Evolutionary conservation across 257 asterid genomes (phyloP).

Genomic region (Ilex aquifolium): DNA sequence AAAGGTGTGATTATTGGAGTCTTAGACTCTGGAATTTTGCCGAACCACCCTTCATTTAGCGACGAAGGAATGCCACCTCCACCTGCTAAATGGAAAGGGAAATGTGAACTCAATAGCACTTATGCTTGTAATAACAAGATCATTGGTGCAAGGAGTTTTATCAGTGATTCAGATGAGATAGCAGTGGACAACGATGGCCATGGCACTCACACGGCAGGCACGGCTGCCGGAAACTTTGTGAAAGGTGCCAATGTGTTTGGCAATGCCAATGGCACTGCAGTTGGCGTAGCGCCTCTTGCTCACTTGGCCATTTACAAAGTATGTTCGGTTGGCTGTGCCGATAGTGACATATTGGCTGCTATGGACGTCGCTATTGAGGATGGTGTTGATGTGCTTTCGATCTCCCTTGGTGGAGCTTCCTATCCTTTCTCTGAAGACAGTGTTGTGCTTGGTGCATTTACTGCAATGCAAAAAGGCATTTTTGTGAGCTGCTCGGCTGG

Average conservation of each 20-base stretch:
- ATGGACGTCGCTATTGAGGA: conserved; percentile 43
- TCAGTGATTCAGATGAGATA: neutral
- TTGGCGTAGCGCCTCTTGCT: conserved; percentile 52
- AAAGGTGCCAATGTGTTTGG: conserved; percentile 40
- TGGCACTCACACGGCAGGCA: conserved; percentile 47
- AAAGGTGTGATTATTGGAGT: conserved; percentile 49
- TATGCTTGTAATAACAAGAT: conserved; percentile 39
- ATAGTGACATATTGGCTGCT: conserved; percentile 32
- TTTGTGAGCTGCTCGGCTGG: conserved; percentile 44
- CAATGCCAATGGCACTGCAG: conserved; percentile 43
- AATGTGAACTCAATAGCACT: too few relatives aligned
- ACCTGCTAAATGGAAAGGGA: conserved; percentile 44
- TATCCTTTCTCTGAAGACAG: neutral
- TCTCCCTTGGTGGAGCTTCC: conserved; percentile 18
- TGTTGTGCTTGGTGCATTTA: conserved; percentile 30
- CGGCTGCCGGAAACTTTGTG: conserved; percentile 49
- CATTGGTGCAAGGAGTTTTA: conserved; percentile 36
- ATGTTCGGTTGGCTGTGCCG: conserved; percentile 19
- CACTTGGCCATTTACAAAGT: conserved; percentile 48
- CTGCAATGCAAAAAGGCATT: conserved; percentile 39
- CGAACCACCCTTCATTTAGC: conserved; percentile 41
- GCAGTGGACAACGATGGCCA: conserved; percentile 34
- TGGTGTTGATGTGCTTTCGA: conserved; percentile 36
- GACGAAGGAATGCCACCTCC: conserved; percentile 48
- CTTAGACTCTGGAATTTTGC: conserved; percentile 32